Base-by-base conservation (phyloP, 2,329 filamentous ascomycete genomes). In the Onygenales sp. region DNA sequence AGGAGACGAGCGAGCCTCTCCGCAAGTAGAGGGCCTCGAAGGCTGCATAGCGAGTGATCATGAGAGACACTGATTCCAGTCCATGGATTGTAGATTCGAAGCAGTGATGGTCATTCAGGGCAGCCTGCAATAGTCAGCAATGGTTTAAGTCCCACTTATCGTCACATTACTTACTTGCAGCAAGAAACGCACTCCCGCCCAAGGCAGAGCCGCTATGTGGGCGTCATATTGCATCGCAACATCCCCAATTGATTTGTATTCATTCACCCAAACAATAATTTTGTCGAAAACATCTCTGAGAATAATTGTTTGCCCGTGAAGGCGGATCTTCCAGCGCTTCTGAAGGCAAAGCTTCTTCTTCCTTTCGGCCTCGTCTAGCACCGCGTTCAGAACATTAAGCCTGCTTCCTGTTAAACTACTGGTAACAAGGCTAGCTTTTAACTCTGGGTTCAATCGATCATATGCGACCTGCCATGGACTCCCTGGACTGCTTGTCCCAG, bases 181-280 rank as follows among this genome's bases (percentile, higher is more conserved):
- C 21, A 27, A 27, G 21, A 27, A 27, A 27, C 21, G 21, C 21
- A 27, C 21, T 27, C 21, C 21, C 21, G 21, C 21, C 21, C 21
- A 27, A 27, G 21, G 21, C 1, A 27, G 21, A 27, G 21, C 21
- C 1, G 21, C 21, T 27, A 27, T 27, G 21, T 27, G 21, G 21
- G 21, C 21, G 4, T 27, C 21, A 27, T 27, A 27, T 11, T 14
- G 11, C 37, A 61, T 57, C 0, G 57, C 58, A 42, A 60, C 51
- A 59, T 68, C 63, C 1, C 61, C 63, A 40, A 68, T 55, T 32
- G 58, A 44, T 52, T 61, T 65, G 55, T 68, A 67, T 44, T 52
- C 60, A 17, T 65, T 49, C n/a, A 58, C 31, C 56, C 51, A 59
- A 14, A 33, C 9, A 21, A 58, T 48, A 11, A 58, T 52, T 43